Conservation (phyloP, 352 stramenopile species). For the Phytophthora pistaciae region DNA sequence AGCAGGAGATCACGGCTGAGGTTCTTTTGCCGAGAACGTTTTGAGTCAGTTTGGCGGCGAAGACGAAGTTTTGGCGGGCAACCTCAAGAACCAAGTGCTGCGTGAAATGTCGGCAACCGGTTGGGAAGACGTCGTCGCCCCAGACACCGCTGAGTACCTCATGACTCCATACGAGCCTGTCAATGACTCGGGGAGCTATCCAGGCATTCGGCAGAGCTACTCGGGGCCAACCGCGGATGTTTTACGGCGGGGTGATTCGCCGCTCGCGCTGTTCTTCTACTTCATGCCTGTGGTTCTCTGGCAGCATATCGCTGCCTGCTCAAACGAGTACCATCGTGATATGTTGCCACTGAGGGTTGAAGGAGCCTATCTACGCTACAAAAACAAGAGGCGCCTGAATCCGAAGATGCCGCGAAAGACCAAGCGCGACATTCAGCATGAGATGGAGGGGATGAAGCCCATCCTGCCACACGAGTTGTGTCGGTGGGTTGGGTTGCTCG, state of each 20-base stretch:
- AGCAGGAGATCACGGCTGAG: not conserved
- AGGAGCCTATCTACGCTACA: not conserved
- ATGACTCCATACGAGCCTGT: slow-evolving; percentile 15
- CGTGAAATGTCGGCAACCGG: slow-evolving; percentile 7
- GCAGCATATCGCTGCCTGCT: slow-evolving; percentile 24
- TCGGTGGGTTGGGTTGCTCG: not conserved
- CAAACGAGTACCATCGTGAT: slow-evolving; percentile 28
- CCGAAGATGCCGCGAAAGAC: not conserved
- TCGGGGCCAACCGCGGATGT: not conserved
- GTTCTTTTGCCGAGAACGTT: slow-evolving; percentile 17
- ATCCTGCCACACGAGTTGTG: not conserved
- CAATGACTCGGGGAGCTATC: not conserved
- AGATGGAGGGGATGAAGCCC: not conserved
- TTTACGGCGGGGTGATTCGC: slow-evolving; percentile 8
- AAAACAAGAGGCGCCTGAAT: not conserved
- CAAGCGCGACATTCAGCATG: not conserved
- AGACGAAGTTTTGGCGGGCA: slow-evolving; percentile 22
- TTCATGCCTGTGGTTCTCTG: slow-evolving; percentile 31
- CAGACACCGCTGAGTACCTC: slow-evolving; percentile 4
- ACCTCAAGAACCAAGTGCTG: slow-evolving; percentile 16
- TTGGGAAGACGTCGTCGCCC: slow-evolving; percentile 16
- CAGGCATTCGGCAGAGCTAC: slow-evolving; percentile 10
- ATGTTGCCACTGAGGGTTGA: slow-evolving; percentile 7
- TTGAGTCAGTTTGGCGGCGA: slow-evolving; percentile 14
- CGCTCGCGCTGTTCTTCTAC: slow-evolving; percentile 21